Percentiles rank a stretch among this genome's conserved stretches.
Conservation (phyloP, 2,329 filamentous ascomycete species). For the Pseudogymnoascus destructans region DNA sequence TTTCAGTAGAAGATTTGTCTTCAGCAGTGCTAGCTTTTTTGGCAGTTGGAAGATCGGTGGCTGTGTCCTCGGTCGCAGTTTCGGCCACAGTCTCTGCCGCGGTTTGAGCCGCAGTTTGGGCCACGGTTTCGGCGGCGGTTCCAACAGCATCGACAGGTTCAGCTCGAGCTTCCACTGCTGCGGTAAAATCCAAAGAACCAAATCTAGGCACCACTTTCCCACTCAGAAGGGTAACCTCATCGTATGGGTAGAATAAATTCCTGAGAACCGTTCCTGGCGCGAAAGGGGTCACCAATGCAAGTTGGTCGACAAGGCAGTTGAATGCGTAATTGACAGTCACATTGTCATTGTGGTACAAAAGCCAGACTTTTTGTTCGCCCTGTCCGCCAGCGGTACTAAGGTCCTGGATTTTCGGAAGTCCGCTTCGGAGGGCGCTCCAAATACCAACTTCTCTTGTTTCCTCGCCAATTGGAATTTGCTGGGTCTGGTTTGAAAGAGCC, state of each 20-base stretch:
- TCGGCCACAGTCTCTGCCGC: background rate
- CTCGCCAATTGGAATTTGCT: slow-evolving; percentile 37
- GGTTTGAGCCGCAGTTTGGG: background rate
- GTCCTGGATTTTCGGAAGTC: slow-evolving; percentile 33
- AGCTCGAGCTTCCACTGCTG: slow-evolving; percentile 18
- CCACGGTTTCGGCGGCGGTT: background rate
- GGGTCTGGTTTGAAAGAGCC: slow-evolving; percentile 43
- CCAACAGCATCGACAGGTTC: background rate
- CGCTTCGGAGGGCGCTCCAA: slow-evolving; percentile 43
- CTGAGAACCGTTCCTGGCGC: slow-evolving; percentile 39
- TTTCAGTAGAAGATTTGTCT: background rate
- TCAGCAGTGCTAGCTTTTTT: background rate
- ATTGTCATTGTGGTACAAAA: slow-evolving; percentile 33
- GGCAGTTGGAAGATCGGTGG: background rate
- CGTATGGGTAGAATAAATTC: slow-evolving; percentile 48
- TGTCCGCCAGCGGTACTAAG: slow-evolving; percentile 35
- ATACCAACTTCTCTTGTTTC: slow-evolving; percentile 43
- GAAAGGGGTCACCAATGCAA: slow-evolving; percentile 41
- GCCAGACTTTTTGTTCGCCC: slow-evolving; percentile 32
- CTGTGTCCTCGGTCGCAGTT: background rate
- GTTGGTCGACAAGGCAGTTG: slow-evolving; percentile 35
- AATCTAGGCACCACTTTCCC: background rate
- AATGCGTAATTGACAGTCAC: slow-evolving; percentile 38
- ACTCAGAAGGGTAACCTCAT: slow-evolving; percentile 34
- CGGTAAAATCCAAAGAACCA: background rate